Evolutionary conservation across 2,329 filamentous ascomycete species (phyloP).

Genomic region (Tolypocladium tropicale): DNA sequence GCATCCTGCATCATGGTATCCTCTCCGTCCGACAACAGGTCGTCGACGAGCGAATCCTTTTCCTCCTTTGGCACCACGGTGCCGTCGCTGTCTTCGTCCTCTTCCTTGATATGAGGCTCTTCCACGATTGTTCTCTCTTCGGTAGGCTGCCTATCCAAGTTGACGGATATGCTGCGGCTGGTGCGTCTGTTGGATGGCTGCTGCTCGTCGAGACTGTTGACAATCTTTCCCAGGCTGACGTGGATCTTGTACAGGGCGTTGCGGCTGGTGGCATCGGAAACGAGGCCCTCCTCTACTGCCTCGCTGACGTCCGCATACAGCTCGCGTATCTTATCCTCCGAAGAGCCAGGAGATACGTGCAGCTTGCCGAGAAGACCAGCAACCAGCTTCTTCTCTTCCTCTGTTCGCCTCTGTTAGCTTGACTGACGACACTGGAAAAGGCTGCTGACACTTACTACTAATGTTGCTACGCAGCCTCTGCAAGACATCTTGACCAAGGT

Average conservation of each 20-base stretch:
- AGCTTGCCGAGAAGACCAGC: slow-evolving; percentile 74
- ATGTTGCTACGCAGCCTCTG: slow-evolving; percentile 59
- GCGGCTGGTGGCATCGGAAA: slow-evolving; percentile 49
- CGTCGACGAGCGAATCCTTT: slow-evolving; percentile 26
- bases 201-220: slow-evolving; percentile 45
- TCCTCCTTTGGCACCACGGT: slow-evolving; percentile 21
- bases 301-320: slow-evolving; percentile 48
- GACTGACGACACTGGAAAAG: background rate
- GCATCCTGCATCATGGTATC: slow-evolving; percentile 21
- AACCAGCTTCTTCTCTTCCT: slow-evolving; percentile 78
- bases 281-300: slow-evolving; percentile 52
- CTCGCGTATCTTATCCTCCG: slow-evolving; percentile 45
- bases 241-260: slow-evolving; percentile 62
- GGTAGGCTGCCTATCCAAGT: slow-evolving; percentile 14
- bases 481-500: slow-evolving; percentile 67
- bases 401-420: slow-evolving; percentile 26
- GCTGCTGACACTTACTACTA: slow-evolving; percentile 44
- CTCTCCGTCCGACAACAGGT: slow-evolving; percentile 30
- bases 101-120: slow-evolving; percentile 37
- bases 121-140: slow-evolving; percentile 29
- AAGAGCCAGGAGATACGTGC: slow-evolving; percentile 59
- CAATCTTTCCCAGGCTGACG: slow-evolving; percentile 56
- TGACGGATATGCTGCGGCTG: slow-evolving; percentile 34
- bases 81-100: slow-evolving; percentile 29
- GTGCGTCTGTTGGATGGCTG: slow-evolving; percentile 25